Evolutionary conservation across 768 basidiomycete species (phyloP), one percentile per base, ranked within the genome.

Genomic region (Agrocybe pediades): DNA sequence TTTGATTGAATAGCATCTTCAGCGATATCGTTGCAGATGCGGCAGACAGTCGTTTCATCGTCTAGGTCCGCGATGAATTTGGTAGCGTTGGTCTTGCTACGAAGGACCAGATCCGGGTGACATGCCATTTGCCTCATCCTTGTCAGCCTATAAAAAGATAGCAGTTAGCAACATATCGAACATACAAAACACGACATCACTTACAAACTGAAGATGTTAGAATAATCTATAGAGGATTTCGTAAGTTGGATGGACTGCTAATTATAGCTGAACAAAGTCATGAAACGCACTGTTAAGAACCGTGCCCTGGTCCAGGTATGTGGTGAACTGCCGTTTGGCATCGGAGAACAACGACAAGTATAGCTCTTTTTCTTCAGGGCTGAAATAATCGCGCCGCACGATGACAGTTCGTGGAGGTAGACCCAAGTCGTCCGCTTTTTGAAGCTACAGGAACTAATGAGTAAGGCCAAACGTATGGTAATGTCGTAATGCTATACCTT

Each of bases 71-170:
- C 67, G 6, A 76, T 67, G 62, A 92, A 91, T 42, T 77, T 74
- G 9, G 75, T 75, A 1, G 84, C 80, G 53, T 91, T 93, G 20
- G 79, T 88, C 74, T 88, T 95, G 75, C 88, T 91, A 46, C 90
- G 82, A 17, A 98, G 76, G 13, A 98, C 95, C 27, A 98, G 81
- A 68, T 98, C 96, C 6, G 96, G 96, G 65, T 93, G 92, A 60
- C 92, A 94, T 6, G 91, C 92, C 90, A 94, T 90, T 76, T 95
- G 92, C 41, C 92, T 79, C 93, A 98, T 96, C 48, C 97, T 87
- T 6, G 95, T 98, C 51, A 98, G 85, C 61, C 92, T 87, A 47
- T 58, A 63, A 52, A 70, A 47, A 46, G 42, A 43, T 20, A 53
- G 23, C n/a, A 4, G n/a, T 36, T 36, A 36, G n/a, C n/a, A 39